Evolutionary conservation across 2,329 filamentous ascomycete species (phyloP).

Genomic region (Colletotrichum sp.): DNA sequence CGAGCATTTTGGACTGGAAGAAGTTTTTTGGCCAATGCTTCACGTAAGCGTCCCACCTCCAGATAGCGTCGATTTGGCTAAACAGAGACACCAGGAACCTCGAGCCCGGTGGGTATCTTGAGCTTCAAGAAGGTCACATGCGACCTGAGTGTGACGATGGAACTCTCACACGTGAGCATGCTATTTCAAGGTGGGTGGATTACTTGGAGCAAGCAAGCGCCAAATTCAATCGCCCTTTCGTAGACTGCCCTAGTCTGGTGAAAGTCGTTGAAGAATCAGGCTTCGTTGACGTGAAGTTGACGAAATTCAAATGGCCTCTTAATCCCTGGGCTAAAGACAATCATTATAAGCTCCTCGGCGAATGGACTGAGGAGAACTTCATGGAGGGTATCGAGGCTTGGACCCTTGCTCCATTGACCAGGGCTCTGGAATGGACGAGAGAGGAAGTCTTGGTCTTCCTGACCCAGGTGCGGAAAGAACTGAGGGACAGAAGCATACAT

Average conservation of each 20-base stretch:
- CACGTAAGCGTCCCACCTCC: conserved; percentile 24
- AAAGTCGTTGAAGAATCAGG: conserved; percentile 54
- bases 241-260: conserved; percentile 43
- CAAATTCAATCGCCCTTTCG: conserved; percentile 34
- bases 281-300: conserved; percentile 56
- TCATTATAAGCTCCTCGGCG: conserved; percentile 53
- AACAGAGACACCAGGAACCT: conserved; percentile 27
- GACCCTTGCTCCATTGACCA: conserved; percentile 33
- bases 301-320: conserved; percentile 52
- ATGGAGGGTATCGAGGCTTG: conserved; percentile 29
- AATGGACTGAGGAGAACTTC: conserved; percentile 20
- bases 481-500: neutral
- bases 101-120: conserved; percentile 48
- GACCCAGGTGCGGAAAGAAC: neutral
- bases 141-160: conserved; percentile 45
- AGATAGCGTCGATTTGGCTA: conserved; percentile 28
- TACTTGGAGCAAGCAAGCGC: conserved; percentile 33
- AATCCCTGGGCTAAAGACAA: conserved; percentile 57
- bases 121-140: conserved; percentile 46
- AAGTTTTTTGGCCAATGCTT: conserved; percentile 50
- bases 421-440: conserved; percentile 14
- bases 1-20: conserved; percentile 56
- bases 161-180: conserved; percentile 28
- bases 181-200: conserved; percentile 34
- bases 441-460: neutral